These are phyloP conservation scores for Oxyria digyna DNA, from an alignment of 148 eudicot genomes.

Conservation along the genomic window DNA sequence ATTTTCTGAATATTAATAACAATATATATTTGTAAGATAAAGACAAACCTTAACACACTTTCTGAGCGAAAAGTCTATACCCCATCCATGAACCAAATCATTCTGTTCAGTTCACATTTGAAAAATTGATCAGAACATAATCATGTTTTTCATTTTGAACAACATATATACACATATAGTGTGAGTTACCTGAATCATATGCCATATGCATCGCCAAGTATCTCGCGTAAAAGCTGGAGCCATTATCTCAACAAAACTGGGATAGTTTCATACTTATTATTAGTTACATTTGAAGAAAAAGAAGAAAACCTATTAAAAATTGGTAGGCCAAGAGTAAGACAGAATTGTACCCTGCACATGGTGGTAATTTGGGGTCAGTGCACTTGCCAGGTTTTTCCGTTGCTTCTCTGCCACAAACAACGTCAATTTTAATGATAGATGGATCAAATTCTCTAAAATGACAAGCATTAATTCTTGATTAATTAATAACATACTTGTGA, in stretches of 20 bases:
- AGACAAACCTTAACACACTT: background rate
- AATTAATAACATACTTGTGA: slow-evolving; percentile 36
- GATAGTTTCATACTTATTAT: background rate
- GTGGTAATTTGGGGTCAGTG: background rate
- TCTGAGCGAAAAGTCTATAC: slow-evolving; percentile 6
- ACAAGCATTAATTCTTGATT: too few relatives aligned
- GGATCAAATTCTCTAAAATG: too few relatives aligned
- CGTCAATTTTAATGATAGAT: too few relatives aligned
- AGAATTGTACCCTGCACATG: slow-evolving; percentile 4
- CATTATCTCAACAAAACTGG: slow-evolving; percentile 5
- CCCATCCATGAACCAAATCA: slow-evolving; percentile 11
- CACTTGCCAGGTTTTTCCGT: background rate
- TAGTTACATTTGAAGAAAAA: background rate
- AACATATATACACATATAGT: too few relatives aligned
- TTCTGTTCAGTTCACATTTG: background rate
- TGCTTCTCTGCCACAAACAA: background rate
- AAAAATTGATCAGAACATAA: background rate
- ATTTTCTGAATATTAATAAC: background rate
- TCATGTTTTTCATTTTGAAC: too few relatives aligned
- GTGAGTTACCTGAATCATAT: background rate
- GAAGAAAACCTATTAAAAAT: background rate
- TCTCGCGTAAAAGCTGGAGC: slow-evolving; percentile 1
- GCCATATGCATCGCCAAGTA: slow-evolving; percentile 8
- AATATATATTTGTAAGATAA: background rate
- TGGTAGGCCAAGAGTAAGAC: too few relatives aligned